These are phyloP conservation scores for Neurospora sp. DNA, from an alignment of 495 filamentous ascomycete genomes.

Conservation along the genomic window DNA sequence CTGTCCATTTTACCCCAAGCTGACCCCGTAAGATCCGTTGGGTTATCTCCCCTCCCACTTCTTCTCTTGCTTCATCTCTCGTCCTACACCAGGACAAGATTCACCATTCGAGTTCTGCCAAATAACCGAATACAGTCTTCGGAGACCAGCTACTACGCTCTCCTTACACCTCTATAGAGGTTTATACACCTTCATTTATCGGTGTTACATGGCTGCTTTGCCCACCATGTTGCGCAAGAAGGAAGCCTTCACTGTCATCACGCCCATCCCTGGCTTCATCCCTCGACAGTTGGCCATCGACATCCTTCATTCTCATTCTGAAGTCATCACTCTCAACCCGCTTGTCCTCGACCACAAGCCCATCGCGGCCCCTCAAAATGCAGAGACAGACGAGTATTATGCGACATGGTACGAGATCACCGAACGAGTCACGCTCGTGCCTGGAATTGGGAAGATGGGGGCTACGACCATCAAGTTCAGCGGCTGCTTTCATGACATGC, in stretches of 20 bases:
- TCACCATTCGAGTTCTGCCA: neutral
- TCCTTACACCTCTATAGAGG: neutral
- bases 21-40: slow-evolving; percentile 2
- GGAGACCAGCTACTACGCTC: neutral
- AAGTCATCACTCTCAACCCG: slow-evolving; percentile 69
- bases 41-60: neutral
- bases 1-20: neutral
- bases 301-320: slow-evolving; percentile 45
- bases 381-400: slow-evolving; percentile 58
- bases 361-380: slow-evolving; percentile 52
- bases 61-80: neutral
- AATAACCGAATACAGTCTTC: neutral
- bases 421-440: slow-evolving; percentile 58
- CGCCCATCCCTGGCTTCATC: slow-evolving; percentile 38
- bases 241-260: slow-evolving; percentile 37
- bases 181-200: neutral
- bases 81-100: neutral
- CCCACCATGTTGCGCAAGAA: slow-evolving; percentile 38
- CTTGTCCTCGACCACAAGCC: slow-evolving; percentile 57
- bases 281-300: slow-evolving; percentile 37
- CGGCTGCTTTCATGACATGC: slow-evolving; percentile 63
- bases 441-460: slow-evolving; percentile 47
- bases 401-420: slow-evolving; percentile 59
- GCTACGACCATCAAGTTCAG: slow-evolving; percentile 60
- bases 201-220: neutral